Evolutionary conservation across 2,329 filamentous ascomycete genomes (phyloP).

Genomic region (Ophiostoma ulmi): DNA sequence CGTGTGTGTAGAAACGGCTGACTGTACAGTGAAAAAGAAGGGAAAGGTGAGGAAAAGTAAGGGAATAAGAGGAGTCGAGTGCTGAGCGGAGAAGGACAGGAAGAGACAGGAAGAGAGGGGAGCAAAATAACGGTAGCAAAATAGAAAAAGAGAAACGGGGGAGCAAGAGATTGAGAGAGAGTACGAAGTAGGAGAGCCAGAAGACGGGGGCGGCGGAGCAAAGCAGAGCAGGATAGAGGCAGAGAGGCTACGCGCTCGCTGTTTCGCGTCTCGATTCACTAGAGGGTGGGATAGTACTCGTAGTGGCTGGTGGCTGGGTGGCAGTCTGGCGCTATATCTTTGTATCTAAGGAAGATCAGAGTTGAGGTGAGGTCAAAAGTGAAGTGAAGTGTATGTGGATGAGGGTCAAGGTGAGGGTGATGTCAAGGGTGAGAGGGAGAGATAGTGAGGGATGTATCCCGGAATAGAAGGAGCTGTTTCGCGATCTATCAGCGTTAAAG

Average conservation of each 20-base stretch:
- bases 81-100: neutral
- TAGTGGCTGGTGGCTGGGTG: neutral
- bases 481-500: neutral
- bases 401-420: neutral
- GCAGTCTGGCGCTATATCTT: neutral
- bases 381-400: neutral
- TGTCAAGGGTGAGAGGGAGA: neutral
- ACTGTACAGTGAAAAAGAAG: slow-evolving; percentile 1
- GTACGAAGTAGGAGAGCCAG: neutral
- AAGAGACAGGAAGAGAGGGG: slow-evolving; percentile 2
- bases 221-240: neutral
- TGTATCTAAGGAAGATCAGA: too few relatives aligned
- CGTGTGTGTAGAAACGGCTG: neutral
- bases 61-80: neutral
- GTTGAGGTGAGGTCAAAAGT: neutral
- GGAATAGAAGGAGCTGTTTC: neutral
- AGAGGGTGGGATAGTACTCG: neutral
- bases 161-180: neutral
- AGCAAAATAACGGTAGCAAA: slow-evolving; percentile 4
- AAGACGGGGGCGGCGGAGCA: neutral
- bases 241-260: slow-evolving; percentile 21
- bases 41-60: neutral
- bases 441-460: neutral
- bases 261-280: slow-evolving; percentile 19
- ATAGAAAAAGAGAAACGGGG: slow-evolving; percentile 8